Evolutionary conservation across 2,329 filamentous ascomycete species (phyloP).

Genomic region (Orbilia quercus): DNA sequence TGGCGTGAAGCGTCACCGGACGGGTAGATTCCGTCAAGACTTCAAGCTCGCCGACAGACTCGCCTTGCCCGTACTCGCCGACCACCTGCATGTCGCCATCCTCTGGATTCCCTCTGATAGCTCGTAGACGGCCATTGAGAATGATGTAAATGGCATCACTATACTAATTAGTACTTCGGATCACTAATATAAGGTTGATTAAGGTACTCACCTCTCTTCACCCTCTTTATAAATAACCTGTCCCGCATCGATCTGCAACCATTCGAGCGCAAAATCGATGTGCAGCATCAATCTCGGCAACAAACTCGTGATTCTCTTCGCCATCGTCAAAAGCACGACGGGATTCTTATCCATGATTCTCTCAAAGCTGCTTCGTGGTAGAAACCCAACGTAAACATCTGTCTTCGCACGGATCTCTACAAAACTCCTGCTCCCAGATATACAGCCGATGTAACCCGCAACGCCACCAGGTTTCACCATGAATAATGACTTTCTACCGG

Average conservation of each 20-base stretch:
- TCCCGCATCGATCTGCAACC: constrained; percentile 95
- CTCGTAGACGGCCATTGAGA: constrained; percentile 86
- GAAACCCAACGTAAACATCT: constrained; percentile 95
- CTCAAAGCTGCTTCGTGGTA: constrained; percentile 85
- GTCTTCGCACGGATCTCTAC: constrained; percentile 98
- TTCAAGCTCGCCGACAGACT: constrained; percentile 96
- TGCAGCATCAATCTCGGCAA: constrained; percentile 90
- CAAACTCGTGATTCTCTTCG: constrained; percentile 89
- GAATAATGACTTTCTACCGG: constrained; percentile 76
- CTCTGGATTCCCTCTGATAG: constrained; percentile 79
- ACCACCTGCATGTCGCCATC: constrained; percentile 85
- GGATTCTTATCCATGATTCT: constrained; percentile 93
- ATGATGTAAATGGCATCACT: constrained; percentile 99
- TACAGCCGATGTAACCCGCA: constrained; percentile 91
- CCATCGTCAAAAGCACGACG: constrained; percentile 92
- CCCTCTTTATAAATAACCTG: constrained; percentile 93
- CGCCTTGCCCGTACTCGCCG: constrained; percentile 94
- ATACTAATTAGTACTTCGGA: constrained; percentile 22
- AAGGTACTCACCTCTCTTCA: constrained; percentile 71
- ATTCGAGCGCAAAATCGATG: constrained; percentile 97
- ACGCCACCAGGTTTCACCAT: constrained; percentile 94
- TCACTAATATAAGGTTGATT: no score
- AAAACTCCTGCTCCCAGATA: constrained; percentile 95
- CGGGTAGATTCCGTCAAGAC: constrained; percentile 93
- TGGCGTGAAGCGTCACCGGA: constrained; percentile 92